These are phyloP conservation scores for Coprinopsis cinerea DNA, from an alignment of 768 basidiomycete genomes.

Conservation along the genomic window DNA sequence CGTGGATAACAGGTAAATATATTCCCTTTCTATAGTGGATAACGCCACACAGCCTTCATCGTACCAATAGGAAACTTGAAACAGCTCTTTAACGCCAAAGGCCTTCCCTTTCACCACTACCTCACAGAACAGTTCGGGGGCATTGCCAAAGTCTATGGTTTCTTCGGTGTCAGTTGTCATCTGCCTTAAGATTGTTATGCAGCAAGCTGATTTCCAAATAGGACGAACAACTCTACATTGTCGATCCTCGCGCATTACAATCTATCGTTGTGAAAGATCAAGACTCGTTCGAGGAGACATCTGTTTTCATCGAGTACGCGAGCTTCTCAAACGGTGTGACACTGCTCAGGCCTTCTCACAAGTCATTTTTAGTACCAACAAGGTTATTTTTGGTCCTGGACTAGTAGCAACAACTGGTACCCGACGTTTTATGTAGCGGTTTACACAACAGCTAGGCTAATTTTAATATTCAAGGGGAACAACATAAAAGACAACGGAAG, in stretches of 20 bases:
- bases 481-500: slow-evolving; percentile 45
- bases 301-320: slow-evolving; percentile 38
- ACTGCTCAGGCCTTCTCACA: not conserved
- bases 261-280: slow-evolving; percentile 44
- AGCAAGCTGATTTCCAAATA: slow-evolving; percentile 11
- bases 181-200: not conserved
- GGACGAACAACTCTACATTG: slow-evolving; percentile 46
- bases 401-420: slow-evolving; percentile 35
- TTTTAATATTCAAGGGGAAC: slow-evolving; percentile 24
- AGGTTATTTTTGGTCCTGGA: slow-evolving; percentile 42
- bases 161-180: slow-evolving; percentile 35
- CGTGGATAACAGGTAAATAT: too few species aligned
- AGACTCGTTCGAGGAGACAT: slow-evolving; percentile 41
- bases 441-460: not conserved
- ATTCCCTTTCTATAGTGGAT: too few species aligned
- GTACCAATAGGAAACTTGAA: slow-evolving; percentile 31
- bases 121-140: slow-evolving; percentile 35
- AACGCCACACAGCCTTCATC: not conserved
- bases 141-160: slow-evolving; percentile 39
- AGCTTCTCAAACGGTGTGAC: not conserved
- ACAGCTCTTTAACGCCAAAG: slow-evolving; percentile 39
- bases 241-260: slow-evolving; percentile 43
- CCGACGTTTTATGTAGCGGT: not conserved
- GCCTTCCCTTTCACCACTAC: slow-evolving; percentile 33
- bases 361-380: slow-evolving; percentile 30